A percentile compares a stretch with the other conserved stretches of the same genome.
phyloP scores from a whole-genome alignment of 106 monocot species.

The Chionographis japonica region DNA sequence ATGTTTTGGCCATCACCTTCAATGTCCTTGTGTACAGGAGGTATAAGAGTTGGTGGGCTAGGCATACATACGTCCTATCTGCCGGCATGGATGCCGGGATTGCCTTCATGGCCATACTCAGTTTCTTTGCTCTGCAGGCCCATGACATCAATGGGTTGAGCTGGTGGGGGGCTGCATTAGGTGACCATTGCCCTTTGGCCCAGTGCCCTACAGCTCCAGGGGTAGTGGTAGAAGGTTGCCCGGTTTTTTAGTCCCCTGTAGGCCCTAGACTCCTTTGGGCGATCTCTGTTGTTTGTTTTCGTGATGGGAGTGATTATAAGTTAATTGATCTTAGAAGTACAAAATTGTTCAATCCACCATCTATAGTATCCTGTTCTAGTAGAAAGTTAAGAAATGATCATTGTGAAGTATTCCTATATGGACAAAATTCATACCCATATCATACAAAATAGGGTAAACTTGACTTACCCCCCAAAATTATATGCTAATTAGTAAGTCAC shows the following conservation, averaged over 20 bases:
- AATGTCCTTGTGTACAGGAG: conserved; percentile 4
- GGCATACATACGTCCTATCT: conserved; percentile 11
- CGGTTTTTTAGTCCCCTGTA: not conserved
- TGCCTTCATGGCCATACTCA: conserved; percentile 7
- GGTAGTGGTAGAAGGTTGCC: conserved; percentile 5
- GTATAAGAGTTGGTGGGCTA: conserved; percentile 13
- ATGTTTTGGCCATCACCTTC: not conserved
- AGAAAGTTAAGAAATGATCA: too few species aligned
- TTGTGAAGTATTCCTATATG: too few species aligned
- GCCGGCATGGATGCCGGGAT: conserved; percentile 4
- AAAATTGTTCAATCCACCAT: too few species aligned
- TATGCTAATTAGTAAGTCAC: too few species aligned
- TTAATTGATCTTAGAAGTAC: too few species aligned
- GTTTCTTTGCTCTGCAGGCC: not conserved
- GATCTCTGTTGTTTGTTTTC: too few species aligned
- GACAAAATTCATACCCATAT: too few species aligned
- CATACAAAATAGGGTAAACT: too few species aligned
- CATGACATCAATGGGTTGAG: not conserved
- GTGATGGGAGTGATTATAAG: too few species aligned
- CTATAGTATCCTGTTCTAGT: too few species aligned
- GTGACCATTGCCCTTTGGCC: conserved; percentile 21
- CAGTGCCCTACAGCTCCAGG: conserved; percentile 15
- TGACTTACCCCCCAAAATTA: too few species aligned
- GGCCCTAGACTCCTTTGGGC: too few species aligned
- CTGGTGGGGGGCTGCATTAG: conserved; percentile 2